These are phyloP conservation scores for Flagelloscypha sp. DNA, from an alignment of 768 basidiomycete species.

Conservation along the genomic window DNA sequence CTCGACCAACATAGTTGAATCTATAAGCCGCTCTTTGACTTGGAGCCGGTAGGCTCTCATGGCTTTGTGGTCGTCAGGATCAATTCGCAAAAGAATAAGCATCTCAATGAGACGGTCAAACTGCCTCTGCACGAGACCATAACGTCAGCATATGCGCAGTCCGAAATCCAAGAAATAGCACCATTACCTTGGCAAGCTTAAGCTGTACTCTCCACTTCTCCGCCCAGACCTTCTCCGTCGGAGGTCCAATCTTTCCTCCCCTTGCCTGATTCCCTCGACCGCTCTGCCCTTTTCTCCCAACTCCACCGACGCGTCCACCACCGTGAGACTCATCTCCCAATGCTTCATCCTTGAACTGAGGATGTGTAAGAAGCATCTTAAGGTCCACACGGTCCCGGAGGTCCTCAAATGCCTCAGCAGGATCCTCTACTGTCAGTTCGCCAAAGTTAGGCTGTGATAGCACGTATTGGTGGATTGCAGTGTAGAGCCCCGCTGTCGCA, in stretches of 20 bases:
- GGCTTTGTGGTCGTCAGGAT: slow-evolving; percentile 46
- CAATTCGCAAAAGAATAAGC: slow-evolving; percentile 68
- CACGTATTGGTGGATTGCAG: slow-evolving; percentile 73
- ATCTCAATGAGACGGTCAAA: slow-evolving; percentile 90
- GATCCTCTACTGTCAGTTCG: slow-evolving; percentile 97
- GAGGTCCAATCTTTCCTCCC: slow-evolving; percentile 68
- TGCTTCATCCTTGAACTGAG: slow-evolving; percentile 63
- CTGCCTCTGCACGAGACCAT: slow-evolving; percentile 58
- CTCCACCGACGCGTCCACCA: slow-evolving; percentile 41
- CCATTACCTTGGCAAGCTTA: slow-evolving; percentile 80
- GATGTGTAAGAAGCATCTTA: slow-evolving; percentile 57
- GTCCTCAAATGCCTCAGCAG: slow-evolving; percentile 96
- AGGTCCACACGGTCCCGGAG: slow-evolving; percentile 90
- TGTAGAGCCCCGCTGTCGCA: slow-evolving; percentile 73
- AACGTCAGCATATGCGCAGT: slow-evolving; percentile 3
- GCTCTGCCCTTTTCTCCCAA: slow-evolving; percentile 35
- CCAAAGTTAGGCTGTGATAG: slow-evolving; percentile 58
- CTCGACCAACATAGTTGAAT: slow-evolving; percentile 79
- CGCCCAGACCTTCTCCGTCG: slow-evolving; percentile 66
- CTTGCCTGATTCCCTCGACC: slow-evolving; percentile 18
- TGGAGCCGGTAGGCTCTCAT: slow-evolving; percentile 72
- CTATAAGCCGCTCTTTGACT: slow-evolving; percentile 93
- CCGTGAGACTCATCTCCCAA: slow-evolving; percentile 45
- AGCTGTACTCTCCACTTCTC: slow-evolving; percentile 75
- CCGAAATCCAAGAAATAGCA: neutral